These are phyloP conservation scores for Drechslerella dactyloides DNA, from an alignment of 2,329 filamentous ascomycete genomes.

Conservation along the genomic window DNA sequence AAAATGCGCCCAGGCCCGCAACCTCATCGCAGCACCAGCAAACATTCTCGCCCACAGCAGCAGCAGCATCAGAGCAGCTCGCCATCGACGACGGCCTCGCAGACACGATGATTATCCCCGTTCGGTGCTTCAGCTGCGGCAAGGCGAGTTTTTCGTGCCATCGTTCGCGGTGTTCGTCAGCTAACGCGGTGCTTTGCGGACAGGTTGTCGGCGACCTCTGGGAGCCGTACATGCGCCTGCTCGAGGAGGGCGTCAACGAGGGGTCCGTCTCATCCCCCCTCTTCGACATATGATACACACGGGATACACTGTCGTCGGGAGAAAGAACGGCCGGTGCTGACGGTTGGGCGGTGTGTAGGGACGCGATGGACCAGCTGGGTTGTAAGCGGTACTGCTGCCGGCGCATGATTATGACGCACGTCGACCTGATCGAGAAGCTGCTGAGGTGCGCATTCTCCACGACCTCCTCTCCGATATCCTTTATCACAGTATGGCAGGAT, in stretches of 20 bases:
- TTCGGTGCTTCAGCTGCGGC: slow-evolving; percentile 98
- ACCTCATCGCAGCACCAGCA: slow-evolving; percentile 5
- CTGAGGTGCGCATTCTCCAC: slow-evolving; percentile 68
- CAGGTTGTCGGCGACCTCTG: slow-evolving; percentile 97
- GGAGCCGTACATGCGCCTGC: slow-evolving; percentile 84
- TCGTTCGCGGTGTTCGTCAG: slow-evolving; percentile 53
- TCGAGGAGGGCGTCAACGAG: slow-evolving; percentile 77
- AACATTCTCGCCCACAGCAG: not conserved
- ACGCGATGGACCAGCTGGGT: slow-evolving; percentile 93
- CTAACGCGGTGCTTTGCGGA: slow-evolving; percentile 27
- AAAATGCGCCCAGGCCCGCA: slow-evolving; percentile 22
- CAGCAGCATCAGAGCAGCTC: not conserved
- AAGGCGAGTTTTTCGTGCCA: slow-evolving; percentile 71
- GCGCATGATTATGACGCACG: slow-evolving; percentile 99
- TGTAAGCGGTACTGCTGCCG: slow-evolving; percentile 97
- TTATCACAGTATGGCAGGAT: no score
- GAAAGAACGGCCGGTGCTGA: slow-evolving; percentile 2
- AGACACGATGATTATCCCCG: slow-evolving; percentile 86
- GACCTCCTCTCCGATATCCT: not conserved
- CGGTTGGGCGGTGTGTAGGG: slow-evolving; percentile 63
- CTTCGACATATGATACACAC: not conserved
- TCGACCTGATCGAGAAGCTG: slow-evolving; percentile 97
- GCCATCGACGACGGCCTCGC: slow-evolving; percentile 4
- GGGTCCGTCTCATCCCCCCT: slow-evolving; percentile 65
- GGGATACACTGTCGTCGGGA: not conserved